Evolutionary conservation across 305 asterid genomes (phyloP).

Genomic region (Nicotiana rustica): DNA sequence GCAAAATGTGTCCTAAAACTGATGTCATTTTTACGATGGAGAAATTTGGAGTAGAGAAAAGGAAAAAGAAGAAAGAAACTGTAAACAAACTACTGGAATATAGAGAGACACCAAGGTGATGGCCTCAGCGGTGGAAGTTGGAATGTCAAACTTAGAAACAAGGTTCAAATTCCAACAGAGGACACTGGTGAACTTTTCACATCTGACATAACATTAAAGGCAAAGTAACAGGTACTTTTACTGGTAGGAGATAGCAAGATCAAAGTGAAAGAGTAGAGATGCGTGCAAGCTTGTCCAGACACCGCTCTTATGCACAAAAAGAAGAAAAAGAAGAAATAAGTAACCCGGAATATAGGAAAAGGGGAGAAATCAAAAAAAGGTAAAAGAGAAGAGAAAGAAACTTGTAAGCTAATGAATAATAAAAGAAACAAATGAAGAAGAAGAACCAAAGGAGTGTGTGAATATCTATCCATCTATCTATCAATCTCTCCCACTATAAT

Average conservation of each 20-base stretch:
- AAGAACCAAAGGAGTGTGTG: background rate
- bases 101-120: background rate
- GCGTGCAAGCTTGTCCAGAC: background rate
- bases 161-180: background rate
- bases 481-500: too few relatives aligned
- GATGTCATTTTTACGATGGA: background rate
- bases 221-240: background rate
- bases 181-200: background rate
- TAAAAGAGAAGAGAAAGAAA: background rate
- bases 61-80: background rate
- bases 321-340: background rate
- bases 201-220: background rate
- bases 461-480: too few relatives aligned
- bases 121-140: background rate
- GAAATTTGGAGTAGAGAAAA: background rate
- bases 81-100: background rate
- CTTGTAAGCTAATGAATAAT: conserved; percentile 9
- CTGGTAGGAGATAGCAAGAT: background rate
- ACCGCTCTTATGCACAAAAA: background rate
- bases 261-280: background rate
- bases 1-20: background rate
- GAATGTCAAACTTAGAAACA: background rate
- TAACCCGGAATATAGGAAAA: background rate
- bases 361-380: background rate
- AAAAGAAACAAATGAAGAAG: background rate